Evolutionary conservation across 257 asterid genomes (phyloP), one percentile per base, ranked within the genome.

Genomic region (Solanum phureja): DNA sequence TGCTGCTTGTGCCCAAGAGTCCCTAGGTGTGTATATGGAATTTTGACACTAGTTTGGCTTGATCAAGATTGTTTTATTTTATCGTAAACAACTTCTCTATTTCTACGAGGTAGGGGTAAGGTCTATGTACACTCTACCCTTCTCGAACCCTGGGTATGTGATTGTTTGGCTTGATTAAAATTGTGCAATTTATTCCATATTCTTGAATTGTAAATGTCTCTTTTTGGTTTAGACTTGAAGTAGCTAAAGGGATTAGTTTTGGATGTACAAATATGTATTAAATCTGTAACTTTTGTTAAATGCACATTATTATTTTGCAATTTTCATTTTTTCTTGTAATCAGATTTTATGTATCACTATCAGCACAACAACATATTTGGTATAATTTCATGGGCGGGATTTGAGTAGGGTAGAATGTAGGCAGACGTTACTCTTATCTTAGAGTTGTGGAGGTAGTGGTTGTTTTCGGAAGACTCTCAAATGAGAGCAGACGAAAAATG

Each of bases 361-460:
- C 18, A 46, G 56, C 0, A 4, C 56, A 46, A 46, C 56, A 12
- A 0, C 62, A 52, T 52, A 52, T 52, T 52, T 52, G 62, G n/a
- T 52, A 18, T 52, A 52, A 52, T 52, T 52, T 52, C n/a, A 52
- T 52, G 62, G 62, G n/a, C 1, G 33, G 0, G 3, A 23, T n/a
- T 4, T n/a, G 71, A 62, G 71, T 11, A 62, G 14, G 69, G 71
- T n/a, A 62, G 71, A 52, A 52, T 52, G 60, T 52, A 14, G 60
- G 0, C 8, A 49, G 60, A 49, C 3, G 3, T 0, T 49, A 52
- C 62, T 52, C 0, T 49, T 49, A 4, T 0, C 58, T 49, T 0
- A 46, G 2, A 46, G 19, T 49, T 0, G 0, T 49, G 7, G 21
- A 49, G 58, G 58, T 49, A 49, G 7, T 0, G 58, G 19, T 49